Evolutionary conservation across 768 basidiomycete species (phyloP), one percentile per base, ranked within the genome.

Genomic region (Boletus reticuloceps): DNA sequence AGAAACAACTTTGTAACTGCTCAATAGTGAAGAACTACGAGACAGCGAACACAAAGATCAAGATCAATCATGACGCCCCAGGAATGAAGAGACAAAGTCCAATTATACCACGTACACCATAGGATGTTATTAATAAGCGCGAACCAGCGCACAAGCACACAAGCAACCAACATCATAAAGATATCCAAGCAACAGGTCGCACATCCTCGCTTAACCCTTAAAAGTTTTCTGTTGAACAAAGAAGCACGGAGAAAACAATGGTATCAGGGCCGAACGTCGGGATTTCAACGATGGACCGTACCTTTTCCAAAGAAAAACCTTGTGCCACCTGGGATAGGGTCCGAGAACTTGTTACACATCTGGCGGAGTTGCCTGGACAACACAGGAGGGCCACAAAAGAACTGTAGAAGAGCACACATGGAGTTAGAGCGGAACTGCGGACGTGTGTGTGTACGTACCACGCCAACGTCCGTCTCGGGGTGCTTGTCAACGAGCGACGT

Each of bases 221-320:
- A 47, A 67, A 67, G 38, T 67, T 67, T 20, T 67, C 66, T 67
- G 56, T 54, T 25, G 11, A 29, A 32, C 19, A 48, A 47, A 6
- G n/a, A 20, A 17, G 7, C 50, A 10, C 27, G 6, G 2, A 37
- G 38, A 42, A 11, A 57, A 54, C 13, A 4, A 40, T 29, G 20
- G 0, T 34, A 51, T 66, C 17, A 68, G 49, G 1, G 13, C 47
- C 12, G 6, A 27, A 22, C 27, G 7, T 50, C 36, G 11, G 29
- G 9, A 38, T 34, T 8, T 11, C 7, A 13, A 51, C 32, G 32
- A 54, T 32, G 29, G 14, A 45, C 69, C 83, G 37, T 58, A 88
- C 88, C 93, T 72, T 95, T 95, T 45, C 92, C 91, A 59, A 88
- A 96, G 80, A 89, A 90, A 82, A 95, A 96, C 51, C 88, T 76